Evolutionary conservation across 164 flowering plant species (phyloP).

Genomic region (Cinnamomum chago): DNA sequence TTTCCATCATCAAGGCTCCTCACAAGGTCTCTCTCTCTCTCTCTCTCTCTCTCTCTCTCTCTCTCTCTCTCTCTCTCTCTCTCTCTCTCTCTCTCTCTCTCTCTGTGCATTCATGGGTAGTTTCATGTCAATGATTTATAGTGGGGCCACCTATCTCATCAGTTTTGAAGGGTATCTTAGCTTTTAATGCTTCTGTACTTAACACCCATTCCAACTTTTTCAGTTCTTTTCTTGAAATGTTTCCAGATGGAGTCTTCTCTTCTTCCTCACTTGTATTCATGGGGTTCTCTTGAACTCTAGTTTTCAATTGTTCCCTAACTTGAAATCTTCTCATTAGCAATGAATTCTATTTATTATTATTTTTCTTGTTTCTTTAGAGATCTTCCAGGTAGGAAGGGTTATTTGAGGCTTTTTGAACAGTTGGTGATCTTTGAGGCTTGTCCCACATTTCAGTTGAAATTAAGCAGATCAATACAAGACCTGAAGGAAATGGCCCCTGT

Average conservation of each 20-base stretch:
- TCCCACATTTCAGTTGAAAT: conserved; percentile 5
- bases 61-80: conserved; percentile 10
- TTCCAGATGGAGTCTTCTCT: too few species aligned
- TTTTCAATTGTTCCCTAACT: too few species aligned
- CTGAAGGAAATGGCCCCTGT: conserved; percentile 26
- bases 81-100: conserved; percentile 2
- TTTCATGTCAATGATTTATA: background rate
- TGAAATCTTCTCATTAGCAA: too few species aligned
- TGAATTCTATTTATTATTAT: too few species aligned
- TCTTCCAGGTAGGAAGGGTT: background rate
- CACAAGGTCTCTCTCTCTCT: conserved; percentile 3
- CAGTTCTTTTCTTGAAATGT: background rate
- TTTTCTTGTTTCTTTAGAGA: too few species aligned
- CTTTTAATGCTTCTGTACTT: too few species aligned
- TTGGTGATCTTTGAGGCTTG: conserved; percentile 15
- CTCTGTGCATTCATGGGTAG: background rate
- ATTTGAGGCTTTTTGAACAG: conserved; percentile 20
- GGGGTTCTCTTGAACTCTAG: too few species aligned
- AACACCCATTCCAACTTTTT: background rate
- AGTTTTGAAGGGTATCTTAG: too few species aligned
- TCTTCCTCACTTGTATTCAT: too few species aligned
- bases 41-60: conserved; percentile 4
- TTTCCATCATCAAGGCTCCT: background rate
- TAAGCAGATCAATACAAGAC: background rate
- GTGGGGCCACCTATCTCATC: too few species aligned